A percentile compares a stretch with the other conserved stretches of the same genome.
Conservation (phyloP, 352 stramenopile genomes). For the Pythium phragmiticola region DNA sequence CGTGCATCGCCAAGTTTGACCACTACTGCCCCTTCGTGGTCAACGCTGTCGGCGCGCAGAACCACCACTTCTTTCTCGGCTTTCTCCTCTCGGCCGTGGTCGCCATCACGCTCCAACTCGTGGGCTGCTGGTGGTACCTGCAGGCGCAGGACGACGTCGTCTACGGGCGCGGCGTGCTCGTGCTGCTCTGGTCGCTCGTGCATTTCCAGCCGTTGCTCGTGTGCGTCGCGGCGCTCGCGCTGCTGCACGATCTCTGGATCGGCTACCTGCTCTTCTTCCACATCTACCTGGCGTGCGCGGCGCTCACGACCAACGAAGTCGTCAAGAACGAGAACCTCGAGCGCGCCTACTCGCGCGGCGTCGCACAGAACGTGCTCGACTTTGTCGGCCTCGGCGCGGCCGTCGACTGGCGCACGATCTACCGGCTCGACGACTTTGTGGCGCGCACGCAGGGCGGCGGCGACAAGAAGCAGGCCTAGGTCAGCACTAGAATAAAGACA, state of each 20-base stretch:
- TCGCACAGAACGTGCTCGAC: slow-evolving; percentile 54
- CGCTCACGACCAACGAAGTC: slow-evolving; percentile 80
- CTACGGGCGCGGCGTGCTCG: slow-evolving; percentile 22
- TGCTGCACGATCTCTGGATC: slow-evolving; percentile 71
- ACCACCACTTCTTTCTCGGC: slow-evolving; percentile 93
- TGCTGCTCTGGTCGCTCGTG: slow-evolving; percentile 48
- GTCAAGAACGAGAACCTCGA: slow-evolving; percentile 61
- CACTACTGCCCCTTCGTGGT: slow-evolving; percentile 87
- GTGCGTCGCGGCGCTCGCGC: slow-evolving; percentile 47
- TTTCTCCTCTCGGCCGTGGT: slow-evolving; percentile 86
- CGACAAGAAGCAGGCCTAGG: slow-evolving; percentile 20
- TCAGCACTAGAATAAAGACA: background rate
- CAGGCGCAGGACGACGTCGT: slow-evolving; percentile 18
- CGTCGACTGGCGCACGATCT: slow-evolving; percentile 62
- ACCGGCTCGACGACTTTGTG: slow-evolving; percentile 54
- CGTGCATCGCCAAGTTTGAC: slow-evolving; percentile 81
- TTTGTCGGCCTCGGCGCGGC: slow-evolving; percentile 47
- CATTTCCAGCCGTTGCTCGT: slow-evolving; percentile 64
- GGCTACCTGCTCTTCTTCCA: slow-evolving; percentile 73
- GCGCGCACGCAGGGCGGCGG: background rate
- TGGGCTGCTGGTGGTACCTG: slow-evolving; percentile 45
- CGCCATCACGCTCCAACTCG: slow-evolving; percentile 51
- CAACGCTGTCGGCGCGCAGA: slow-evolving; percentile 94
- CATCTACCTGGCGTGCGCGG: slow-evolving; percentile 52
- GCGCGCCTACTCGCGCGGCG: slow-evolving; percentile 55